These are phyloP conservation scores for Leishmania arabica DNA, from an alignment of 208 protist species.

Conservation along the genomic window DNA sequence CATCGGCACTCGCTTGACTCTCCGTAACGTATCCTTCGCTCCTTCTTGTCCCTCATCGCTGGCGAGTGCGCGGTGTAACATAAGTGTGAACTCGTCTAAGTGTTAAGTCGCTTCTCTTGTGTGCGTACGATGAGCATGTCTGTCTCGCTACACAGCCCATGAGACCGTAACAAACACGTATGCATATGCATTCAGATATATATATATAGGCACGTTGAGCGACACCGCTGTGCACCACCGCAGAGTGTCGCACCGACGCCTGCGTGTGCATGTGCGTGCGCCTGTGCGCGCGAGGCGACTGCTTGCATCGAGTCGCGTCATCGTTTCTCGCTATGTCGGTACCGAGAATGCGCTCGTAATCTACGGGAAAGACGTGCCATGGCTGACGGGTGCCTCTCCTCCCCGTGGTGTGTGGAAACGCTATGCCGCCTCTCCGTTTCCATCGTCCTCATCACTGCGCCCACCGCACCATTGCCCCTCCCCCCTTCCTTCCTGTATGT, in stretches of 20 bases:
- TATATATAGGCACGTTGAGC: background rate
- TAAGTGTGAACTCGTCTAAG: conserved; percentile 10
- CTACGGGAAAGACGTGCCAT: background rate
- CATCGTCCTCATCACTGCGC: background rate
- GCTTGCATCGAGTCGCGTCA: background rate
- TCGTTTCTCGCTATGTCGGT: background rate
- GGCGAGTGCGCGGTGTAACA: conserved; percentile 1
- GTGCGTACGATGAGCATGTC: background rate
- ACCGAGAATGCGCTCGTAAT: background rate
- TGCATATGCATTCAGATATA: background rate
- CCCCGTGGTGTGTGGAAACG: background rate
- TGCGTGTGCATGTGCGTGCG: background rate
- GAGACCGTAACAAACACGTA: background rate
- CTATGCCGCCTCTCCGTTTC: background rate
- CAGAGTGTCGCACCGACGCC: background rate
- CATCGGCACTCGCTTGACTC: background rate
- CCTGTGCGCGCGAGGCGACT: background rate
- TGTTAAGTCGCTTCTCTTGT: background rate
- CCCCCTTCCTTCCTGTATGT: background rate
- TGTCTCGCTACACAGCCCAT: background rate
- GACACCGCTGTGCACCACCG: background rate
- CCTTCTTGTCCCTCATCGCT: background rate
- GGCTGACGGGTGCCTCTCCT: background rate
- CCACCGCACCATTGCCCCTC: background rate
- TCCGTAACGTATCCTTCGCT: background rate